These are phyloP conservation scores for Leccinum pachyderme DNA, from an alignment of 1,284 basidiomycete genomes.

Conservation along the genomic window DNA sequence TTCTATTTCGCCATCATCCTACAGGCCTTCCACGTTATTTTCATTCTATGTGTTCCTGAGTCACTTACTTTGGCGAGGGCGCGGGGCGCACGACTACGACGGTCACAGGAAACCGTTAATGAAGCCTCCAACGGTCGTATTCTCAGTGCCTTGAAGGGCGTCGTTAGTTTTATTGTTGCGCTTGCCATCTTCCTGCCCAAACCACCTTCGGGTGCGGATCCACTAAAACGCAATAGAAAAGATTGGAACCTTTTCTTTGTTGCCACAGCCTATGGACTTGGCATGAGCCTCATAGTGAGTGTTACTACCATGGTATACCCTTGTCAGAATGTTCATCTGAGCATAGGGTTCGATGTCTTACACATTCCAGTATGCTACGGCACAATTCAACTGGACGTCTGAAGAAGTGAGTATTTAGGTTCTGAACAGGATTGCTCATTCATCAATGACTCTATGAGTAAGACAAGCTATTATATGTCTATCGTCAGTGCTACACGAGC, in stretches of 20 bases:
- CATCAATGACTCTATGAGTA: slow-evolving; percentile 8
- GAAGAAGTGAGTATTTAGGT: slow-evolving; percentile 51
- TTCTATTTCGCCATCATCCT: slow-evolving; percentile 63
- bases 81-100: slow-evolving; percentile 17
- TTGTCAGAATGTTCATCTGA: slow-evolving; percentile 1
- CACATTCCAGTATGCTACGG: slow-evolving; percentile 70
- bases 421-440: neutral
- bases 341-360: slow-evolving; percentile 59
- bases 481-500: slow-evolving; percentile 59
- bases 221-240: slow-evolving; percentile 41
- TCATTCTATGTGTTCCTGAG: slow-evolving; percentile 66
- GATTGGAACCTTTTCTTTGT: slow-evolving; percentile 73
- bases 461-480: slow-evolving; percentile 80
- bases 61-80: slow-evolving; percentile 50
- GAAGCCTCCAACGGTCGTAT: slow-evolving; percentile 1
- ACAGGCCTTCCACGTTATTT: slow-evolving; percentile 49
- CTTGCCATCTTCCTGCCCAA: slow-evolving; percentile 63
- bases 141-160: slow-evolving; percentile 28
- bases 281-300: slow-evolving; percentile 56
- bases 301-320: neutral
- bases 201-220: slow-evolving; percentile 28
- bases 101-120: slow-evolving; percentile 6
- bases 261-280: slow-evolving; percentile 54
- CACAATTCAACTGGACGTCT: slow-evolving; percentile 70
- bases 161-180: slow-evolving; percentile 63